Base-by-base conservation (phyloP, 371 early-diverging fungal genomes). In the Mucor saturninus region DNA sequence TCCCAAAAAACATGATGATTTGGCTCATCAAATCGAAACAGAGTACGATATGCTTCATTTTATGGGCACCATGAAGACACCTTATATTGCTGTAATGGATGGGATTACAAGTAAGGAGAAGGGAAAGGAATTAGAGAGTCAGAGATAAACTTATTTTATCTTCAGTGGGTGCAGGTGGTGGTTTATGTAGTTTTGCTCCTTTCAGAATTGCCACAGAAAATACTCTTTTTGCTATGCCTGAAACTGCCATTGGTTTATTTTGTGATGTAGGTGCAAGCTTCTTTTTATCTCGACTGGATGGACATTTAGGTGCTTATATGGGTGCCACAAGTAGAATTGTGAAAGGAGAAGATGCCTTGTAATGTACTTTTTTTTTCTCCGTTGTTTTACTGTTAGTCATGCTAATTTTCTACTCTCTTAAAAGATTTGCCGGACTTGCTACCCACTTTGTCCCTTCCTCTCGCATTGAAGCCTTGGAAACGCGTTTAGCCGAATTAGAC, bases 131-230 rank as follows among this genome's bases (percentile, higher is more conserved):
- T 21, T 1, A 35, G 8, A 8, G 35, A 2, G 35, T 35, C 8
- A 6, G 35, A 6, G 8, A 35, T 35, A 35, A 35, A 35, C 35
- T 35, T 8, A 6, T 35, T 35, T 35, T 35, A 8, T 35, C 0
- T 35, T 21, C 21, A 92, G 92, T 95, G 95, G 98, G 98, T 30
- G 97, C 95, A 35, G 98, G 98, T 31, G 93, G 94, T 35, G 98
- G 97, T 15, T 68, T 98, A 15, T 89, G 92, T 15, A 91, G 93
- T 21, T 95, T 95, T 66, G 95, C 93, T 6, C 94, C 58, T 26
- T 96, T 98, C 83, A 80, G 97, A 38, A 90, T 98, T 45, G 97
- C 95, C 4, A 97, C 96, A n/a, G 98, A 98, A 74, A 88, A 90
- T 40, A 93, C 97, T 1, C 65, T 90, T 42, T 92, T 95, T 68